A percentile compares a stretch with the other conserved stretches of the same genome.
Evolutionary conservation across 2,329 filamentous ascomycete species (phyloP).

Genomic region (Saccharata proteae): DNA sequence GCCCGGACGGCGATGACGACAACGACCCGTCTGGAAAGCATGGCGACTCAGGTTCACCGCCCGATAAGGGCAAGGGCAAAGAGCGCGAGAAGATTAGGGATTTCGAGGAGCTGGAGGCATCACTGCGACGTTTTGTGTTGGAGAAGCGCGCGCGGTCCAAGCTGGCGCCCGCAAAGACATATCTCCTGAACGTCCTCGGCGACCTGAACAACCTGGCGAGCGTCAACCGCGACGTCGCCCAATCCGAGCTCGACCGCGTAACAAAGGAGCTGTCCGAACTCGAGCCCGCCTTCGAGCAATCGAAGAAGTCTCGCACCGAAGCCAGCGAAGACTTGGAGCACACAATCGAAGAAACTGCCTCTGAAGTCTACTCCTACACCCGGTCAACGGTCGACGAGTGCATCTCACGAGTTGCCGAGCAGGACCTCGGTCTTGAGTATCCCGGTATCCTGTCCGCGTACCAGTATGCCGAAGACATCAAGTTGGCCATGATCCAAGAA

Average conservation of each 20-base stretch:
- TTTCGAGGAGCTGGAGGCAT: slow-evolving; percentile 81
- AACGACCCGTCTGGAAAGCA: slow-evolving; percentile 45
- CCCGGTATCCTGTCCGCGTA: slow-evolving; percentile 76
- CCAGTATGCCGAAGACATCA: slow-evolving; percentile 86
- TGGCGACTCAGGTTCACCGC: slow-evolving; percentile 31
- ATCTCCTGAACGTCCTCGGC: slow-evolving; percentile 82
- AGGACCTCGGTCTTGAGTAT: slow-evolving; percentile 72
- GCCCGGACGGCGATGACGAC: slow-evolving; percentile 32
- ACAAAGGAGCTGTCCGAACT: slow-evolving; percentile 67
- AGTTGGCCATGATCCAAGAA: slow-evolving; percentile 79
- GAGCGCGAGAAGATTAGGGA: slow-evolving; percentile 70
- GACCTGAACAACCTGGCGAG: slow-evolving; percentile 73
- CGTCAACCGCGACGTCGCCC: slow-evolving; percentile 79
- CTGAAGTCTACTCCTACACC: slow-evolving; percentile 75
- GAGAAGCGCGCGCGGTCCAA: slow-evolving; percentile 95
- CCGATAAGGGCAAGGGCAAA: slow-evolving; percentile 58
- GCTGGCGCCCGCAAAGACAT: slow-evolving; percentile 88
- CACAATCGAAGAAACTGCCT: slow-evolving; percentile 73
- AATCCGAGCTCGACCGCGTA: slow-evolving; percentile 73
- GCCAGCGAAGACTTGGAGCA: slow-evolving; percentile 71
- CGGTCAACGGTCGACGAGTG: slow-evolving; percentile 61
- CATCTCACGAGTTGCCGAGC: slow-evolving; percentile 64
- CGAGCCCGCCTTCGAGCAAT: slow-evolving; percentile 74
- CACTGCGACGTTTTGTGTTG: slow-evolving; percentile 80
- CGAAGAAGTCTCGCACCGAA: slow-evolving; percentile 65